These are phyloP conservation scores for Ogataea chonburiensis DNA, from an alignment of 805 yeast genomes.

Conservation along the genomic window DNA sequence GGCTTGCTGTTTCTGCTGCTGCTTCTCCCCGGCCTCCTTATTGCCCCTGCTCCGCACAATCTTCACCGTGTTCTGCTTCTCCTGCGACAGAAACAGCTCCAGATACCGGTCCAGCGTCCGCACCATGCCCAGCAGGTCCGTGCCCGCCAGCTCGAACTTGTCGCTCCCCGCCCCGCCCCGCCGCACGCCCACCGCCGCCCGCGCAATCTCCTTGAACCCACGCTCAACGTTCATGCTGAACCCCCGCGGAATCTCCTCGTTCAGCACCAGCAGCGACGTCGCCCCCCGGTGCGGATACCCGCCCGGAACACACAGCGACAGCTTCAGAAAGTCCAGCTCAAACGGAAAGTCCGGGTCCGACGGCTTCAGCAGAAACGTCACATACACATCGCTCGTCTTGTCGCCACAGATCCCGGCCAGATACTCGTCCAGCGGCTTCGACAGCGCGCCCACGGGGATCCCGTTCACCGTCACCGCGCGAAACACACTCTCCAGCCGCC, in stretches of 20 bases:
- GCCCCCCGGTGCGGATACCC: conserved; percentile 48
- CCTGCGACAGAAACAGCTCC: conserved; percentile 56
- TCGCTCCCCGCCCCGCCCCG: conserved; percentile 17
- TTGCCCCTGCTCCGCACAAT: conserved; percentile 40
- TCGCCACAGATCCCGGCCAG: conserved; percentile 17
- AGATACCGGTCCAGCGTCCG: conserved; percentile 55
- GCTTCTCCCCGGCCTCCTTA: conserved; percentile 13
- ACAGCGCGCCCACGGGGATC: conserved; percentile 21
- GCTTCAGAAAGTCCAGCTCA: conserved; percentile 52
- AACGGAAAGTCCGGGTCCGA: conserved; percentile 75
- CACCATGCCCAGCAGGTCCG: conserved; percentile 54
- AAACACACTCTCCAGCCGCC: conserved; percentile 20
- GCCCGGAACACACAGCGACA: conserved; percentile 54
- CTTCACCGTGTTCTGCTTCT: conserved; percentile 61
- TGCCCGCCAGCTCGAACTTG: conserved; percentile 40
- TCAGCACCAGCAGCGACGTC: conserved; percentile 53
- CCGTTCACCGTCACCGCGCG: conserved; percentile 35
- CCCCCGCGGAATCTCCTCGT: conserved; percentile 70
- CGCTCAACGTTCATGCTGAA: conserved; percentile 62
- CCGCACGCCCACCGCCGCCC: conserved; percentile 37
- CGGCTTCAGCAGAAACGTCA: conserved; percentile 50
- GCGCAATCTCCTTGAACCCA: conserved; percentile 54
- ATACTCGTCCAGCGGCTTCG: conserved; percentile 21
- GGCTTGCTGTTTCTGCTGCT: conserved; percentile 8
- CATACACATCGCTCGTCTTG: conserved; percentile 32